Percentiles rank a stretch among this genome's conserved stretches.
phyloP scores from a whole-genome alignment of 139 green algal species.

The Edaphochlamys debaryana region DNA sequence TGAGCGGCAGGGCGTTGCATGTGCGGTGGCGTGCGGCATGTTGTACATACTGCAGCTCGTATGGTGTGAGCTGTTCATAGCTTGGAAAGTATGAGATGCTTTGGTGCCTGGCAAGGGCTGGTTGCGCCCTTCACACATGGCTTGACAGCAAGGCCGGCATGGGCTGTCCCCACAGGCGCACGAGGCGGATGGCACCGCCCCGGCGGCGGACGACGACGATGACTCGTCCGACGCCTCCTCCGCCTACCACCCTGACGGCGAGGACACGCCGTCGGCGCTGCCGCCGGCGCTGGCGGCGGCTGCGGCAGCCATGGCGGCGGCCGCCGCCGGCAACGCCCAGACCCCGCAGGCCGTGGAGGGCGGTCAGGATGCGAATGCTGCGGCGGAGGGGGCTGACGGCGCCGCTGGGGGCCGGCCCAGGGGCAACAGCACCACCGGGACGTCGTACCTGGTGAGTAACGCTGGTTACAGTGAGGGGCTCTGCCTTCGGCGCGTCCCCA shows the following conservation, averaged over 20 bases:
- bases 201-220: not conserved
- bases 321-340: not conserved
- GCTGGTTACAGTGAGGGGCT: too few relatives aligned
- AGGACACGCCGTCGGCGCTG: not conserved
- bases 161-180: not conserved
- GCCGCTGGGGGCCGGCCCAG: not conserved
- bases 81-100: too few relatives aligned
- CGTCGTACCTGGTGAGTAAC: constrained; percentile 27
- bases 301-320: not conserved
- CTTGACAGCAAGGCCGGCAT: too few relatives aligned
- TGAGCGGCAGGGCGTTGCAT: not conserved
- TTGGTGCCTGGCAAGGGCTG: too few relatives aligned
- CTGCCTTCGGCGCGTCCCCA: too few relatives aligned
- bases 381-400: not conserved
- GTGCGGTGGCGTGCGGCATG: too few relatives aligned
- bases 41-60: too few relatives aligned
- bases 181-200: not conserved
- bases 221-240: constrained; percentile 33
- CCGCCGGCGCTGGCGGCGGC: not conserved
- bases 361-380: too few relatives aligned
- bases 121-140: too few relatives aligned
- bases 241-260: constrained; percentile 1
- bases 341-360: too few relatives aligned
- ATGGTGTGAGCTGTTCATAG: too few relatives aligned
- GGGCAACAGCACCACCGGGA: not conserved